Conservation (phyloP, 176 grass and related monocot species). For the Thalia dealbata region DNA sequence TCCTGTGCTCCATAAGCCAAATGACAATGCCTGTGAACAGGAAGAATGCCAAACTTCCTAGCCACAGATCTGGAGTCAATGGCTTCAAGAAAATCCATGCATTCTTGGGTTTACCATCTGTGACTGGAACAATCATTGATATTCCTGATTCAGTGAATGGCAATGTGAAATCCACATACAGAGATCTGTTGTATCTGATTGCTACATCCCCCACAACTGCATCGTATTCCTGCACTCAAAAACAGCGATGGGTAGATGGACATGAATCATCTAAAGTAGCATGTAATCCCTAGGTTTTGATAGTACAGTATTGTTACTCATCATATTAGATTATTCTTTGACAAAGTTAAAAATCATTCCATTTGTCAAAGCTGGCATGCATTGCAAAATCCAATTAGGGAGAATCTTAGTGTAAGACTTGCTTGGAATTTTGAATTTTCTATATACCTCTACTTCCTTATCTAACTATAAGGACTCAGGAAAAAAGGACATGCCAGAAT, state of each 20-base stretch:
- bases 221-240: not conserved
- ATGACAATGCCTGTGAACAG: slow-evolving; percentile 42
- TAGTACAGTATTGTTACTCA: too few species aligned
- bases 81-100: slow-evolving; percentile 20
- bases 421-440: too few species aligned
- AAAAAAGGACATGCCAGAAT: too few species aligned
- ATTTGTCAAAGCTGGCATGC: too few species aligned
- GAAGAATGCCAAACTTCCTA: slow-evolving; percentile 30
- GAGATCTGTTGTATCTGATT: slow-evolving; percentile 7
- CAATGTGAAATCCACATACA: slow-evolving; percentile 4
- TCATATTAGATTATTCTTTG: too few species aligned
- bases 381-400: too few species aligned
- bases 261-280: too few species aligned
- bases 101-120: slow-evolving; percentile 8
- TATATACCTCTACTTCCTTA: too few species aligned
- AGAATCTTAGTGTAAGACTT: too few species aligned
- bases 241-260: not conserved
- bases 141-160: slow-evolving; percentile 16
- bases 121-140: slow-evolving; percentile 14
- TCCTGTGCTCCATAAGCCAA: slow-evolving; percentile 35
- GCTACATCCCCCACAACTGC: slow-evolving; percentile 11
- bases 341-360: too few species aligned
- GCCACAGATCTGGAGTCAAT: slow-evolving; percentile 28
- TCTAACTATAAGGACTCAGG: too few species aligned
- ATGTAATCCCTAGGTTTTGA: too few species aligned